Conservation (phyloP, 352 stramenopile species). For the Phytophthora pluvialis region DNA sequence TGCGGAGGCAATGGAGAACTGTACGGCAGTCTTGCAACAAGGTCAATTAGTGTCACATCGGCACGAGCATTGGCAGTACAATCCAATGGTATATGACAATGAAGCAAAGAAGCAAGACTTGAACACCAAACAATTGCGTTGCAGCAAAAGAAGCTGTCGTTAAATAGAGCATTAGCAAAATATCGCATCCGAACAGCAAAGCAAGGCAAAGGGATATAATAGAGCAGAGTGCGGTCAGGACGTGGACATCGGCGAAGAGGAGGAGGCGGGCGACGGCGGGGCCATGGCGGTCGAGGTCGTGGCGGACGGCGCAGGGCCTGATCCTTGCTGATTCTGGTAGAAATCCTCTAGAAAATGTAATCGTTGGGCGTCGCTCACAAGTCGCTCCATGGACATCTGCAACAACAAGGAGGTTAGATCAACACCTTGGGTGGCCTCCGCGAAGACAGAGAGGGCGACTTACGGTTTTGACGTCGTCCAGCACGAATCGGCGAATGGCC, state of each 20-base stretch:
- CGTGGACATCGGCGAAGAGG: slow-evolving; percentile 35
- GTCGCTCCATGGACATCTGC: slow-evolving; percentile 82
- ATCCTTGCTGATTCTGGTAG: slow-evolving; percentile 43
- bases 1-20: no score
- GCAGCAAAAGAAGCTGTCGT: slow-evolving; percentile 22
- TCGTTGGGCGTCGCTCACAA: slow-evolving; percentile 78
- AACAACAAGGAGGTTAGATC: slow-evolving; percentile 9
- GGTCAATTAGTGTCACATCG: no score
- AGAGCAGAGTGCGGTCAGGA: slow-evolving; percentile 39
- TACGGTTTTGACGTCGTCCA: slow-evolving; percentile 77
- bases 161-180: slow-evolving; percentile 53
- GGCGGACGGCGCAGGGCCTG: slow-evolving; percentile 3
- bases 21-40: no score
- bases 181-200: slow-evolving; percentile 34
- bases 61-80: no score
- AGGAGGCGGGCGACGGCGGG: slow-evolving; percentile 24
- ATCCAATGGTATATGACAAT: no score
- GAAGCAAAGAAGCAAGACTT: not conserved
- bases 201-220: slow-evolving; percentile 42
- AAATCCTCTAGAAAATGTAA: slow-evolving; percentile 76
- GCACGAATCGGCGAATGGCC: slow-evolving; percentile 62
- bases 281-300: slow-evolving; percentile 29
- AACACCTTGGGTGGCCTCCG: not conserved
- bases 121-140: slow-evolving; percentile 18
- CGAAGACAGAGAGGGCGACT: not conserved